These are phyloP conservation scores for Metarhizium humberi DNA, from an alignment of 2,329 filamentous ascomycete species.

Conservation along the genomic window DNA sequence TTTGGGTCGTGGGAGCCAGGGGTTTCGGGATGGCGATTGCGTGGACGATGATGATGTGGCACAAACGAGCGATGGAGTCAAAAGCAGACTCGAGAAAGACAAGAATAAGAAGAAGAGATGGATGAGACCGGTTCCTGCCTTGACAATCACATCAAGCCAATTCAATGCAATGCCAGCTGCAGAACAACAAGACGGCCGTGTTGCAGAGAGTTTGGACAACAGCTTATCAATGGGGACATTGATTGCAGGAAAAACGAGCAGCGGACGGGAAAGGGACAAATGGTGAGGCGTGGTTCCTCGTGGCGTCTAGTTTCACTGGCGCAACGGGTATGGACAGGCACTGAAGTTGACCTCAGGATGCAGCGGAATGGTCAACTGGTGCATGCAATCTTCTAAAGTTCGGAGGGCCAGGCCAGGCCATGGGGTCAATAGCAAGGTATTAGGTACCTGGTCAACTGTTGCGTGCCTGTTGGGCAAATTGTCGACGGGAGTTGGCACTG, in stretches of 20 bases:
- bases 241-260: no score
- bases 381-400: no score
- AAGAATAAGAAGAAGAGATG: background rate
- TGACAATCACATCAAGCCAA: background rate
- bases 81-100: background rate
- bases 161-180: background rate
- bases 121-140: background rate
- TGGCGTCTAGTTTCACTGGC: background rate
- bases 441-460: no score
- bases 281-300: background rate
- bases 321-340: background rate
- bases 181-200: background rate
- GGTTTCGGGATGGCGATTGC: constrained; percentile 1
- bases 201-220: background rate
- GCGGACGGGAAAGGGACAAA: background rate
- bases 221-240: background rate
- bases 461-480: no score
- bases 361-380: no score
- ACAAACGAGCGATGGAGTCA: constrained; percentile 3
- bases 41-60: constrained; percentile 1
- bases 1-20: background rate
- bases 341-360: no score
- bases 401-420: no score
- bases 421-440: no score
- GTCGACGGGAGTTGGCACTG: no score